Conservation (phyloP, 495 filamentous ascomycete genomes). For the Zalerion maritima region DNA sequence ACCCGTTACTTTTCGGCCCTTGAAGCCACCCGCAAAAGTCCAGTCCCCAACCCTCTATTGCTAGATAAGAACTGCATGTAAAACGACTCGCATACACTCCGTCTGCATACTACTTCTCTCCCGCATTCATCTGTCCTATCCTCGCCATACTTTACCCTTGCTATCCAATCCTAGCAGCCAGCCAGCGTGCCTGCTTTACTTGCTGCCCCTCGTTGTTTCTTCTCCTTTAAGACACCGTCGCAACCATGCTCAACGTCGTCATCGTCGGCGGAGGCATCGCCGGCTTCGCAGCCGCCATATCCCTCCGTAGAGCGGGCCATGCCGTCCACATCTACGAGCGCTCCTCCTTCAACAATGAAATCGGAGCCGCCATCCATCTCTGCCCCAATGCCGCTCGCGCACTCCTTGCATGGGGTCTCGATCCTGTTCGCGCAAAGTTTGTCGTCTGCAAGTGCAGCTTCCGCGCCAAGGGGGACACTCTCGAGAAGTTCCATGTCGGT, state of each 20-base stretch:
- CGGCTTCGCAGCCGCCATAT: constrained; percentile 36
- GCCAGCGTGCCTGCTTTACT: no score
- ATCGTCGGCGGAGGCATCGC: constrained; percentile 39
- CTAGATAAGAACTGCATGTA: no score
- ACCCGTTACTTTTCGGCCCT: no score
- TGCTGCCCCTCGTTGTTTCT: no score
- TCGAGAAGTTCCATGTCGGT: constrained; percentile 11
- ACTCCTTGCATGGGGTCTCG: constrained; percentile 32
- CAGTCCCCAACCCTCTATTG: no score
- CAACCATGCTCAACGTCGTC: constrained; percentile 27
- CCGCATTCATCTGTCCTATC: no score
- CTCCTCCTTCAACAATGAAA: constrained; percentile 35
- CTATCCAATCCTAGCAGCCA: no score
- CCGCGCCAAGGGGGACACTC: constrained; percentile 14
- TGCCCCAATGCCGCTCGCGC: constrained; percentile 35
- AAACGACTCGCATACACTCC: no score
- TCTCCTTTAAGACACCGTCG: no score
- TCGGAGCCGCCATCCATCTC: constrained; percentile 39
- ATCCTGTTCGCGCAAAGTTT: constrained; percentile 19
- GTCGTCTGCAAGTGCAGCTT: constrained; percentile 16
- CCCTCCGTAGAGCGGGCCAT: constrained; percentile 32
- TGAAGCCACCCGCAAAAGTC: no score
- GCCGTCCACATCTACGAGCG: constrained; percentile 38
- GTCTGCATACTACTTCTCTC: no score
- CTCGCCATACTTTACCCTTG: no score